Percentiles rank a stretch among this genome's conserved stretches.
These are phyloP conservation scores for Nemania bipapillata DNA, from an alignment of 2,329 filamentous ascomycete genomes.

Conservation along the genomic window DNA sequence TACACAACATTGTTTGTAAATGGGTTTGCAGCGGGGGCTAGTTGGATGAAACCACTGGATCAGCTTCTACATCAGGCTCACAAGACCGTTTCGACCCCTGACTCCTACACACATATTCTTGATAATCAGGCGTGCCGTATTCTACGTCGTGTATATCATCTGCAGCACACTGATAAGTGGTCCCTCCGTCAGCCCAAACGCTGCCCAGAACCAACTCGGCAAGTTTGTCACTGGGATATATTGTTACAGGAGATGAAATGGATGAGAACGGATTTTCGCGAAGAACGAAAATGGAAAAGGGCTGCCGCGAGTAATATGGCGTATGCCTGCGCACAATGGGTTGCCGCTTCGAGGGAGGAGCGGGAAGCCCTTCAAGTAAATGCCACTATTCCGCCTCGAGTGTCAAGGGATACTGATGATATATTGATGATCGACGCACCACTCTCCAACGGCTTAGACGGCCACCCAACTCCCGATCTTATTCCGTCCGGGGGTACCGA, in stretches of 20 bases:
- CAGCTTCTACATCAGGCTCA: constrained; percentile 83
- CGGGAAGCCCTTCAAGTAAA: constrained; percentile 75
- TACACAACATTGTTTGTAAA: constrained; percentile 72
- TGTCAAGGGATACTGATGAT: constrained; percentile 49
- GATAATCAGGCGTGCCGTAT: constrained; percentile 90
- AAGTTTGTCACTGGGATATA: constrained; percentile 84
- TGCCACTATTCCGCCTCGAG: constrained; percentile 60
- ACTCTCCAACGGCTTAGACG: constrained; percentile 50
- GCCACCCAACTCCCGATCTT: constrained; percentile 73
- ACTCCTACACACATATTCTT: constrained; percentile 82
- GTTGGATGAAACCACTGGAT: constrained; percentile 72
- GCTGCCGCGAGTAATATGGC: constrained; percentile 82
- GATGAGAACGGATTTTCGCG: constrained; percentile 96
- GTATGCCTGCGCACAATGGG: constrained; percentile 84
- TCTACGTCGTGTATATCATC: constrained; percentile 83
- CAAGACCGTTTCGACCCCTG: constrained; percentile 88
- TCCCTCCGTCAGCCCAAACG: constrained; percentile 89
- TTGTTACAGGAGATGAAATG: constrained; percentile 92
- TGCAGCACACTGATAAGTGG: constrained; percentile 93
- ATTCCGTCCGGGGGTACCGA: constrained; percentile 72
- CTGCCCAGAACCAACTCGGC: constrained; percentile 80
- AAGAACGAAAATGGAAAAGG: constrained; percentile 94
- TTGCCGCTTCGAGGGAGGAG: constrained; percentile 71
- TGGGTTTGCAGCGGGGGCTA: constrained; percentile 64
- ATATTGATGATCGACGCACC: constrained; percentile 52